Evolutionary conservation across 169 alveolate genomes (phyloP).

Genomic region (Plasmodium gonderi): DNA sequence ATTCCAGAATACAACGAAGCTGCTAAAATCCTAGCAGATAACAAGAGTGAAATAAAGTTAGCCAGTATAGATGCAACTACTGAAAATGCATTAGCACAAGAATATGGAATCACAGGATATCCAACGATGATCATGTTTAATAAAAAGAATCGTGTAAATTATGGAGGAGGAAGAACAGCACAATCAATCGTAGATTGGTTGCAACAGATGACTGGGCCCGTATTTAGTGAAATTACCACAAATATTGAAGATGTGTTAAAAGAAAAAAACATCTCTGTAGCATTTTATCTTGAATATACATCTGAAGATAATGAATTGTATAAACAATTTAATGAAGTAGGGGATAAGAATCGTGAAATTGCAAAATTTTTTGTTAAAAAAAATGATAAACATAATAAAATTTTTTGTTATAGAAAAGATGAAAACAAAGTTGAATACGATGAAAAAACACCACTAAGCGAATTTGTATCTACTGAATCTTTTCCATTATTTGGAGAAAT

Average conservation of each 20-base stretch:
- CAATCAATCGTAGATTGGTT: constrained; percentile 81
- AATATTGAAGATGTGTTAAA: constrained; percentile 45
- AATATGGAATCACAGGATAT: constrained; percentile 91
- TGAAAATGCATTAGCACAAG: constrained; percentile 84
- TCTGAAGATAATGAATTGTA: constrained; percentile 71
- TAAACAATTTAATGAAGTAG: constrained; percentile 76
- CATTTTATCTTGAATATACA: constrained; percentile 74
- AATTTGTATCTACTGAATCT: constrained; percentile 78
- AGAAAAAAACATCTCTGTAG: constrained; percentile 48
- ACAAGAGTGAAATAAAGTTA: constrained; percentile 84
- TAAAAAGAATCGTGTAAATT: constrained; percentile 77
- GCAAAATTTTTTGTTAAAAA: constrained; percentile 78
- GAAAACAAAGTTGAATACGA: constrained; percentile 73
- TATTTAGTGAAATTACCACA: constrained; percentile 73
- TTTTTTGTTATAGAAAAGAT: constrained; percentile 60
- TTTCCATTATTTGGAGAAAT: constrained; percentile 85
- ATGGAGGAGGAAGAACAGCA: constrained; percentile 83
- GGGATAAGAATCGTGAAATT: constrained; percentile 79
- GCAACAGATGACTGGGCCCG: constrained; percentile 79
- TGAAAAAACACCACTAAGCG: constrained; percentile 50
- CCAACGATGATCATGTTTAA: constrained; percentile 94
- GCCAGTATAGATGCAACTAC: constrained; percentile 94
- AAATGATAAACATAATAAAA: constrained; percentile 73
- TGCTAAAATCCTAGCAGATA: constrained; percentile 86
- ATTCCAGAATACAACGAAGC: constrained; percentile 96